These are phyloP conservation scores for Candida krabiensis DNA, from an alignment of 805 yeast species.

Conservation along the genomic window DNA sequence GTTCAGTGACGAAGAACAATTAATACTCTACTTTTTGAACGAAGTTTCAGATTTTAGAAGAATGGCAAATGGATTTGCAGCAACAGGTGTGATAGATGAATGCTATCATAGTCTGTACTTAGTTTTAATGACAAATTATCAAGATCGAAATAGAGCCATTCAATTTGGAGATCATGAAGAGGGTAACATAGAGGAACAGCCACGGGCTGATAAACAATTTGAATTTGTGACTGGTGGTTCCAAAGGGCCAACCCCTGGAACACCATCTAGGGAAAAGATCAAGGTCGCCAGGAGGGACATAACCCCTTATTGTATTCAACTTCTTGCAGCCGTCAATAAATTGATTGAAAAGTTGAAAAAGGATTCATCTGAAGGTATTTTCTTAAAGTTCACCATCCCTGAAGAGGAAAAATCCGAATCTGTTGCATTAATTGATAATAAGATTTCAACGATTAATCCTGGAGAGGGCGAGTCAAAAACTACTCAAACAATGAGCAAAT, in stretches of 20 bases:
- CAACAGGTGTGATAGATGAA: conserved; percentile 75
- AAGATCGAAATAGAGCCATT: too few species aligned
- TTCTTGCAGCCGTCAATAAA: conserved; percentile 22
- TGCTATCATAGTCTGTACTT: conserved; percentile 63
- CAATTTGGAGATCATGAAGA: conserved; percentile 1
- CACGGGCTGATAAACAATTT: conserved; percentile 6
- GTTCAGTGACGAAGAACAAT: conserved; percentile 38
- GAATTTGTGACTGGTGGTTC: conserved; percentile 7
- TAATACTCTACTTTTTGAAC: conserved; percentile 43
- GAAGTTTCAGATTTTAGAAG: conserved; percentile 63
- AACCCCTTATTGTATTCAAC: conserved; percentile 34
- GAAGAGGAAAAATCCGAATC: conserved; percentile 7
- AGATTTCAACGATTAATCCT: too few species aligned
- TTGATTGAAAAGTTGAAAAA: conserved; percentile 23
- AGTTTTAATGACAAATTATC: conserved; percentile 38
- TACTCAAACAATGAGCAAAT: too few species aligned
- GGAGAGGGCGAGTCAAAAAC: too few species aligned
- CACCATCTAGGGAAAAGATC: conserved; percentile 34
- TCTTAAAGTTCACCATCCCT: conserved; percentile 18
- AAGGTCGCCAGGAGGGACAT: conserved; percentile 52
- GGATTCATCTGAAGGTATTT: conserved; percentile 24
- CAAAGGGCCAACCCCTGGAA: conserved; percentile 11
- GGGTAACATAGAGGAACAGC: neutral
- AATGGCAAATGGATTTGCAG: conserved; percentile 78
- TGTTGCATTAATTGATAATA: too few species aligned